Evolutionary conservation across 768 basidiomycete species (phyloP).

Genomic region (Lepiota venenata): DNA sequence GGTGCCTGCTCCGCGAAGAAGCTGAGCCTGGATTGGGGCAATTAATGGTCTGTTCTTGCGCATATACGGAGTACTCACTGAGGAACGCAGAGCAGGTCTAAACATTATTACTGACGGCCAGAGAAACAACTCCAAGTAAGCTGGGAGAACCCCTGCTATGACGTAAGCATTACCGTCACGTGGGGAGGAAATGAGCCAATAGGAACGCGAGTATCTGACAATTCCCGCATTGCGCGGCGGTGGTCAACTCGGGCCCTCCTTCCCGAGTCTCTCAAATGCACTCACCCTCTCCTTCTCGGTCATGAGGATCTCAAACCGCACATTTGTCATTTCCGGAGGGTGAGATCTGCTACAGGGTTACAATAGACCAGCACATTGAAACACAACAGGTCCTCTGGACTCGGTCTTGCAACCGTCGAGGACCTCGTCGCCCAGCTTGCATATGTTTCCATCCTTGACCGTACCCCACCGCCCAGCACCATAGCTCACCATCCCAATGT

Average conservation of each 20-base stretch:
- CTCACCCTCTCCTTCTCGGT: neutral
- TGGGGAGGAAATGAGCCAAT: slow-evolving; percentile 21
- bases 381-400: slow-evolving; percentile 46
- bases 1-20: slow-evolving; percentile 27
- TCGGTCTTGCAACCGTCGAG: slow-evolving; percentile 50
- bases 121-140: neutral
- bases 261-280: neutral
- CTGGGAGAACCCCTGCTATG: slow-evolving; percentile 6
- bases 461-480: slow-evolving; percentile 30
- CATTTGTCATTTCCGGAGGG: slow-evolving; percentile 59
- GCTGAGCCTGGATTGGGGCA: slow-evolving; percentile 13
- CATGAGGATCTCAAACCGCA: slow-evolving; percentile 51
- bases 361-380: neutral
- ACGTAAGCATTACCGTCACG: slow-evolving; percentile 18
- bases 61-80: slow-evolving; percentile 29
- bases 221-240: no score
- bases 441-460: slow-evolving; percentile 52
- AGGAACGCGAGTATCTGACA: neutral
- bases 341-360: slow-evolving; percentile 20
- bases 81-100: slow-evolving; percentile 39
- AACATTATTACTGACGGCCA: slow-evolving; percentile 35
- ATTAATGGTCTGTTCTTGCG: neutral
- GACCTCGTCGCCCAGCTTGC: slow-evolving; percentile 41
- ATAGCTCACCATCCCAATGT: slow-evolving; percentile 22
- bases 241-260: no score